A percentile compares a stretch with the other conserved stretches of the same genome.
These are phyloP conservation scores for Jackrogersella multiformis DNA, from an alignment of 495 filamentous ascomycete genomes.

Conservation along the genomic window DNA sequence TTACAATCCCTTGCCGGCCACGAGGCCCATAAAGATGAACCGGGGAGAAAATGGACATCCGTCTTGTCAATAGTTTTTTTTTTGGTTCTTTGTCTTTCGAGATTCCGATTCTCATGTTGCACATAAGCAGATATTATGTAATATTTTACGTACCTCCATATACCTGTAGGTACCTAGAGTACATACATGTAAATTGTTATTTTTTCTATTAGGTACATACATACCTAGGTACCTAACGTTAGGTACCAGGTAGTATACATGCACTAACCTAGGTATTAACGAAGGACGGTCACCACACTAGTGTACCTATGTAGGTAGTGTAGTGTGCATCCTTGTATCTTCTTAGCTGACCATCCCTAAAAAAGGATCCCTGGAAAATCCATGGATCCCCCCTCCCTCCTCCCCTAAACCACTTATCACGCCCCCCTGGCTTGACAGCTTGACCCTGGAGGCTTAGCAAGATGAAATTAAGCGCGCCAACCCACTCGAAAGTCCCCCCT, in stretches of 20 bases:
- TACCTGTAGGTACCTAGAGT: neutral
- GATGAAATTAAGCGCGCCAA: conserved; percentile 38
- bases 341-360: neutral
- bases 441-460: conserved; percentile 22
- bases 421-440: conserved; percentile 8
- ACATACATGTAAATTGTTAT: too few species aligned
- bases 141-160: neutral
- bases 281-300: too few species aligned
- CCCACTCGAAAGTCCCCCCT: conserved; percentile 20
- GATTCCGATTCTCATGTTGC: conserved; percentile 1
- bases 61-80: too few species aligned
- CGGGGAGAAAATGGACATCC: too few species aligned
- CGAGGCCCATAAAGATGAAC: too few species aligned
- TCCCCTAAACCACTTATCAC: conserved; percentile 2
- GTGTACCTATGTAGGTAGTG: neutral
- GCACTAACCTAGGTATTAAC: too few species aligned
- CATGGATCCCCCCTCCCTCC: neutral
- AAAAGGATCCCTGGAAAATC: neutral
- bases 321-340: neutral
- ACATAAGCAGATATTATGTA: neutral
- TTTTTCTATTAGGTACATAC: neutral
- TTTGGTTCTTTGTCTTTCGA: neutral
- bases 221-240: neutral
- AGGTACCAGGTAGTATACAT: too few species aligned
- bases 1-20: neutral